phyloP scores from a whole-genome alignment of 208 protist species.

The Strigomonas culicis region DNA sequence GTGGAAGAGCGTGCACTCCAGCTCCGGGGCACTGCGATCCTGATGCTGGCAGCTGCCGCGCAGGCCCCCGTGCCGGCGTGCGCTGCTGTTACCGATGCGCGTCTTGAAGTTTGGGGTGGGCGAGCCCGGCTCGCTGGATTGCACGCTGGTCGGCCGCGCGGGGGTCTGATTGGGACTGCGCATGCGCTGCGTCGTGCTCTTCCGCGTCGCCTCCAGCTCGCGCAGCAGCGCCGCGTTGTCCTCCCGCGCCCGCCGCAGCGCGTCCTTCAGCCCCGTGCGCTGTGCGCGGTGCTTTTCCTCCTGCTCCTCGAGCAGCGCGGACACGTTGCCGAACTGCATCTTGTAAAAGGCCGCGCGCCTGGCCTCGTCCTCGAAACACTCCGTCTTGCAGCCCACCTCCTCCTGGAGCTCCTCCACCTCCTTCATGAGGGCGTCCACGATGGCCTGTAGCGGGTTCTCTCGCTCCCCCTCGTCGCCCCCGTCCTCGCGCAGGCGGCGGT shows the following conservation, averaged over 20 bases:
- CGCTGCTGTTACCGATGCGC: neutral
- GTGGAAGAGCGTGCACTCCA: conserved; percentile 7
- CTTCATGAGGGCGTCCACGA: conserved; percentile 34
- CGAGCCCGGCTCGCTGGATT: neutral
- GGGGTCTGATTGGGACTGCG: conserved; percentile 2
- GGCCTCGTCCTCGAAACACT: conserved; percentile 27
- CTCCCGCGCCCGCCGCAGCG: conserved; percentile 3
- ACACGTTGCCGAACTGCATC: conserved; percentile 18
- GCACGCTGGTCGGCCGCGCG: neutral
- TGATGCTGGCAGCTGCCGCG: neutral
- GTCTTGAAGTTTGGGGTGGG: neutral
- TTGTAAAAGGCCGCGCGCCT: conserved; percentile 26
- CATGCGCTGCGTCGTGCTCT: neutral
- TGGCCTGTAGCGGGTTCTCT: conserved; percentile 22
- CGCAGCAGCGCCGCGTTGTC: conserved; percentile 9
- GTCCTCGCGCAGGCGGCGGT: neutral
- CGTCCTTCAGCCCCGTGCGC: conserved; percentile 3
- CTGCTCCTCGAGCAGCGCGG: conserved; percentile 12
- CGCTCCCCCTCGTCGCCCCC: conserved; percentile 8
- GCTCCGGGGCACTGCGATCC: neutral
- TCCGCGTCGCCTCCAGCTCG: conserved; percentile 15
- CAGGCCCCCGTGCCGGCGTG: neutral
- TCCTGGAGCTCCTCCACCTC: conserved; percentile 30
- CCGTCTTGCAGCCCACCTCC: conserved; percentile 27
- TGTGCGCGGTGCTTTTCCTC: neutral